Percentiles rank a stretch among this genome's conserved stretches.
These are phyloP conservation scores for Hordeum pubiflorum DNA, from an alignment of 202 grass and related monocot genomes.

Conservation along the genomic window DNA sequence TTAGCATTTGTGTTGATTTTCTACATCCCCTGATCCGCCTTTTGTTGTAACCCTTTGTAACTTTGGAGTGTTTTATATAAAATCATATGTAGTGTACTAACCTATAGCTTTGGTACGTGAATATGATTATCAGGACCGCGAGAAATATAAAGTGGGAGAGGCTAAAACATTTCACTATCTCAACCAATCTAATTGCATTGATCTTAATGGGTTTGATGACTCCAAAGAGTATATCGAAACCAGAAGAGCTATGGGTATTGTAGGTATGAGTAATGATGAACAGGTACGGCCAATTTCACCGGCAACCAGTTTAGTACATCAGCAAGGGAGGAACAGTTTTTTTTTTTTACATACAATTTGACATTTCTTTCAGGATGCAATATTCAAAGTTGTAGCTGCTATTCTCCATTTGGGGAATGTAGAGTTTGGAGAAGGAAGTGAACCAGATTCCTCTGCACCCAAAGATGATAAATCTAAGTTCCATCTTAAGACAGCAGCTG, in stretches of 20 bases:
- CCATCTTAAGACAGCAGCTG: slow-evolving; percentile 88
- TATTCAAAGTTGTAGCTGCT: slow-evolving; percentile 87
- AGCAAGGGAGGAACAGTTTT: neutral
- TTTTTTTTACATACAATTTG: slow-evolving; percentile 1
- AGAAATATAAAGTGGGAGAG: slow-evolving; percentile 73
- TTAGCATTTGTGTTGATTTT: neutral
- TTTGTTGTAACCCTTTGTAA: neutral
- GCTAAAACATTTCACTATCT: slow-evolving; percentile 83
- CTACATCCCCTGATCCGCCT: neutral
- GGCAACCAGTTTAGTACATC: slow-evolving; percentile 16
- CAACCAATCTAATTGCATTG: slow-evolving; percentile 89
- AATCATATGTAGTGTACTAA: slow-evolving; percentile 9
- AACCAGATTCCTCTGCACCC: slow-evolving; percentile 75
- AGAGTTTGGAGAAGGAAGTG: slow-evolving; percentile 78
- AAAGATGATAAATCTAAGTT: slow-evolving; percentile 88
- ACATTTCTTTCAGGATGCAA: slow-evolving; percentile 55
- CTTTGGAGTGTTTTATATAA: neutral
- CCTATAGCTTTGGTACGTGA: slow-evolving; percentile 6
- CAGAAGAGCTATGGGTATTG: slow-evolving; percentile 86
- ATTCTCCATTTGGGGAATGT: slow-evolving; percentile 96
- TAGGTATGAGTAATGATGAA: slow-evolving; percentile 74
- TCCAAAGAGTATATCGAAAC: slow-evolving; percentile 72
- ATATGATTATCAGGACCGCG: slow-evolving; percentile 44
- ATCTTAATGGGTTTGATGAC: slow-evolving; percentile 74
- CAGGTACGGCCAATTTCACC: slow-evolving; percentile 49